phyloP scores from a whole-genome alignment of 2,329 filamentous ascomycete genomes.

The Neonectria magnoliae region DNA sequence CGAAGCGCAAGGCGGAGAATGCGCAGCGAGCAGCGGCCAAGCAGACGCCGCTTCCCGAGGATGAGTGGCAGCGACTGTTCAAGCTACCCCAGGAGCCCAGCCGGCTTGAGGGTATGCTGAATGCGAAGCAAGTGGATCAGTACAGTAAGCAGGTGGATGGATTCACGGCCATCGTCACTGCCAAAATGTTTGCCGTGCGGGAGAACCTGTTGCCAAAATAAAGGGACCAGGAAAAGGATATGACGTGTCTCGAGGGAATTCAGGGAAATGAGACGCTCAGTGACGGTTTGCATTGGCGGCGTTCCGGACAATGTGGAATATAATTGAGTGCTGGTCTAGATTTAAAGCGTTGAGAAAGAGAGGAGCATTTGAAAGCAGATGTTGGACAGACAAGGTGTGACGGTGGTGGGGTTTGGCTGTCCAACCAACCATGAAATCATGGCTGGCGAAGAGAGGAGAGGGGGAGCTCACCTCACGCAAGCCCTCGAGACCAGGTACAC shows the following conservation, averaged over 20 bases:
- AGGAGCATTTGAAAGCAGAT: slow-evolving; percentile 43
- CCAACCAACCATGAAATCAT: slow-evolving; percentile 5
- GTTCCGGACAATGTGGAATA: slow-evolving; percentile 54
- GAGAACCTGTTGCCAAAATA: slow-evolving; percentile 71
- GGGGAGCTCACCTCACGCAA: slow-evolving; percentile 23
- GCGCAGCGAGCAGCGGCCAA: slow-evolving; percentile 84
- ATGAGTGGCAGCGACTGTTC: slow-evolving; percentile 98
- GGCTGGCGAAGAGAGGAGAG: slow-evolving; percentile 12
- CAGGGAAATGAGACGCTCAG: slow-evolving; percentile 44
- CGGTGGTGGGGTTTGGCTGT: slow-evolving; percentile 22
- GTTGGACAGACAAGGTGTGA: slow-evolving; percentile 33
- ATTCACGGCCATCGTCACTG: slow-evolving; percentile 88
- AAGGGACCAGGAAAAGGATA: slow-evolving; percentile 30
- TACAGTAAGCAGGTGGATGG: slow-evolving; percentile 97
- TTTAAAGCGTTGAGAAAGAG: slow-evolving; percentile 47
- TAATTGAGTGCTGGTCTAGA: slow-evolving; percentile 51
- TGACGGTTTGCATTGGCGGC: slow-evolving; percentile 54
- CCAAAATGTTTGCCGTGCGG: slow-evolving; percentile 98
- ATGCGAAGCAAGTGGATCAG: slow-evolving; percentile 95
- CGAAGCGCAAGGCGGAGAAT: slow-evolving; percentile 97
- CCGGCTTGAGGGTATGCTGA: slow-evolving; percentile 91
- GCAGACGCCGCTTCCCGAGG: slow-evolving; percentile 88
- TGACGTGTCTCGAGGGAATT: slow-evolving; percentile 41
- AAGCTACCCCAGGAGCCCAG: slow-evolving; percentile 97
- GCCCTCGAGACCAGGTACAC: slow-evolving; percentile 18